Conservation (phyloP, 805 yeast genomes). For the Torulaspora delbrueckii region DNA sequence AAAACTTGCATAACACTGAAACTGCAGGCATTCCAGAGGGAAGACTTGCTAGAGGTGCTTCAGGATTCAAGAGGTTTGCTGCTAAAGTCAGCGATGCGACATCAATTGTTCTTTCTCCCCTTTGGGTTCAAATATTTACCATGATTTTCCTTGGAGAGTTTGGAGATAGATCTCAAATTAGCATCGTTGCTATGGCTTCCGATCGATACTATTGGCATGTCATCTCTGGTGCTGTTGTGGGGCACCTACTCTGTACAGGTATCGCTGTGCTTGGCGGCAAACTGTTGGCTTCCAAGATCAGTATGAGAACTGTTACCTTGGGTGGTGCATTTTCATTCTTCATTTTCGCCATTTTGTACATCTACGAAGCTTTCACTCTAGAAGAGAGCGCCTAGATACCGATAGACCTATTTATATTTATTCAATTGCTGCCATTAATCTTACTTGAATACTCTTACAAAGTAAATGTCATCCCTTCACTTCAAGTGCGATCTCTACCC, state of each 20-base stretch:
- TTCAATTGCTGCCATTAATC: too few species aligned
- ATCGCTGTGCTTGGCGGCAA: constrained; percentile 95
- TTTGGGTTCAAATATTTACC: constrained; percentile 88
- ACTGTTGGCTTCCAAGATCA: constrained; percentile 78
- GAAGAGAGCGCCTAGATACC: not conserved
- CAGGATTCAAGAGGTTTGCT: constrained; percentile 16
- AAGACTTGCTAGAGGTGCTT: constrained; percentile 5
- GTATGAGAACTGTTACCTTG: constrained; percentile 86
- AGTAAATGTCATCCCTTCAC: too few species aligned
- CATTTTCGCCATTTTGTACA: constrained; percentile 73
- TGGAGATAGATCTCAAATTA: constrained; percentile 98
- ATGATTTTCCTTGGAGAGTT: constrained; percentile 98
- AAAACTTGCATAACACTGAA: constrained; percentile 53
- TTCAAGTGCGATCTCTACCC: not conserved
- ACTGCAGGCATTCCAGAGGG: constrained; percentile 39
- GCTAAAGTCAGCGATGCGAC: constrained; percentile 51
- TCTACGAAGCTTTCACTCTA: constrained; percentile 54
- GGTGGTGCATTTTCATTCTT: constrained; percentile 89
- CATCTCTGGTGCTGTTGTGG: constrained; percentile 81
- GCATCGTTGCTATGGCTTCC: constrained; percentile 98
- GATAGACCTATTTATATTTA: not conserved
- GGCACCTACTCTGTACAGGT: constrained; percentile 82
- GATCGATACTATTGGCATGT: constrained; percentile 89
- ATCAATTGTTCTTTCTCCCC: constrained; percentile 68
- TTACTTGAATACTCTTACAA: too few species aligned